phyloP scores from a whole-genome alignment of 1,284 basidiomycete genomes.

The Sanguinoderma infundibulare region DNA sequence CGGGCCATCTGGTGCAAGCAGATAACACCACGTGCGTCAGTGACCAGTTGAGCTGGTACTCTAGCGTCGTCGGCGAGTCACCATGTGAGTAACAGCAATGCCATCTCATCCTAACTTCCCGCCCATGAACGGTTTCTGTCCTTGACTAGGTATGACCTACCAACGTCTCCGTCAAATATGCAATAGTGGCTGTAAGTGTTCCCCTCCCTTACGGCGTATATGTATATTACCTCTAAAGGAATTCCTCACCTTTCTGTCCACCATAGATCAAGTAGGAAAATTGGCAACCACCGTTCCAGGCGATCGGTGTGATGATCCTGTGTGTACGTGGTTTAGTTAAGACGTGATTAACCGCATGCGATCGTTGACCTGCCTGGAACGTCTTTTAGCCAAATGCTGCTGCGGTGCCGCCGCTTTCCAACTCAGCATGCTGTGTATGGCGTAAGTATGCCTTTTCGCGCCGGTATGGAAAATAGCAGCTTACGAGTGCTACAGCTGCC shows the following conservation, averaged over 20 bases:
- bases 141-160: constrained; percentile 15
- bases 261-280: constrained; percentile 18
- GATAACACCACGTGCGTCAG: constrained; percentile 13
- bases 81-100: constrained; percentile 5
- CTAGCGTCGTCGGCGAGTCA: constrained; percentile 9
- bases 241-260: background rate
- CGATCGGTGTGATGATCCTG: constrained; percentile 23
- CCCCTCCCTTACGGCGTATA: too few relatives aligned
- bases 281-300: constrained; percentile 18
- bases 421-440: constrained; percentile 28
- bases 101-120: background rate
- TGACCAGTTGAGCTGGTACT: constrained; percentile 13
- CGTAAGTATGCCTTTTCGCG: constrained; percentile 3
- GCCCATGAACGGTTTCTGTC: background rate
- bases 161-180: constrained; percentile 13
- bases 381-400: constrained; percentile 17
- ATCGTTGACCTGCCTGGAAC: too few relatives aligned
- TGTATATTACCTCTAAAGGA: background rate
- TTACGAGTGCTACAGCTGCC: constrained; percentile 13
- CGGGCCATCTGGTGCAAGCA: constrained; percentile 4
- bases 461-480: background rate
- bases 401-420: constrained; percentile 24
- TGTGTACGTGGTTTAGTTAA: constrained; percentile 19
- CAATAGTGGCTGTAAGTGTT: constrained; percentile 9
- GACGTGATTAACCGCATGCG: background rate